Percentiles rank a stretch among this genome's conserved stretches.
phyloP scores from a whole-genome alignment of 345 rosid genomes.

The Euphorbia peplus region DNA sequence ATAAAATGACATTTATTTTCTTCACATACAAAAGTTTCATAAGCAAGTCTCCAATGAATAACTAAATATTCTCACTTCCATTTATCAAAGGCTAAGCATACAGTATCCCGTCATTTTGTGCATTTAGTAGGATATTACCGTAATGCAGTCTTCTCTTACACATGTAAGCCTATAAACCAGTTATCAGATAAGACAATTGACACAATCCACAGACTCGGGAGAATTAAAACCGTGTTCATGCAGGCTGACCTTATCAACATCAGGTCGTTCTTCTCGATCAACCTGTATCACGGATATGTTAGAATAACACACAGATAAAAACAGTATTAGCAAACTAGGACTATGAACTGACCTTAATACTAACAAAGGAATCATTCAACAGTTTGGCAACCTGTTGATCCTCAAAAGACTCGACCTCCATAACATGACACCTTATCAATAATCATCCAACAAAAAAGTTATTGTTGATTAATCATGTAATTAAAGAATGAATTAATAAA shows the following conservation, averaged over 20 bases:
- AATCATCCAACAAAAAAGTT: background rate
- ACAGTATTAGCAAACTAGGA: background rate
- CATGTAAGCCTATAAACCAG: background rate
- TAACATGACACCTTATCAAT: conserved; percentile 82
- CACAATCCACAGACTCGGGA: background rate
- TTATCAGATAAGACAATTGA: background rate
- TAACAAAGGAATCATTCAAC: conserved; percentile 71
- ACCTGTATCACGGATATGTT: conserved; percentile 49
- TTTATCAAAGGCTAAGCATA: background rate
- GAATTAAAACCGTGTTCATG: background rate
- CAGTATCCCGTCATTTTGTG: background rate
- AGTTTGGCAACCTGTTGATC: conserved; percentile 68
- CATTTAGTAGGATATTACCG: background rate
- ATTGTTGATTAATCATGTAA: background rate
- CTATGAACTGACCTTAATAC: conserved; percentile 64
- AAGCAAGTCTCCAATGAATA: background rate
- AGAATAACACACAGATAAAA: conserved; percentile 7
- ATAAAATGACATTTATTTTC: background rate
- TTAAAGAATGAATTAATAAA: background rate
- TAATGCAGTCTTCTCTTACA: background rate
- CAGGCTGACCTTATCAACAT: conserved; percentile 78
- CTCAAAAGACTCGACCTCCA: conserved; percentile 96
- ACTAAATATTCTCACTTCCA: background rate
- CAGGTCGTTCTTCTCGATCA: conserved; percentile 95
- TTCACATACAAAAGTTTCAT: background rate